Conservation (phyloP, 768 basidiomycete genomes). For the Lentinula detonsa region DNA sequence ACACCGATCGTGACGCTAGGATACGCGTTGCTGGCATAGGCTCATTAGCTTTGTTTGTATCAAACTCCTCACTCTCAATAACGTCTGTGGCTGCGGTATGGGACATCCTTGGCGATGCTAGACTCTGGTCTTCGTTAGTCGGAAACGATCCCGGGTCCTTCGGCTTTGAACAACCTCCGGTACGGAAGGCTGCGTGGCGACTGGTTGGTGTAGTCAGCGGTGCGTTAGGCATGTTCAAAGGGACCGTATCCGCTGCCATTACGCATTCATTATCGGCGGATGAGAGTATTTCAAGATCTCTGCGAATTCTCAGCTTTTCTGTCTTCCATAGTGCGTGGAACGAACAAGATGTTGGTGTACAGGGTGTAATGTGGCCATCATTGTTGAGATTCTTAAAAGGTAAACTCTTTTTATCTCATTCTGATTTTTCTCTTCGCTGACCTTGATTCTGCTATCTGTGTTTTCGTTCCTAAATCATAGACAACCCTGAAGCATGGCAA, state of each 20-base stretch:
- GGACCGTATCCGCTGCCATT: neutral
- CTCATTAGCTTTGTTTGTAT: slow-evolving; percentile 52
- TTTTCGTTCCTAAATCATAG: neutral
- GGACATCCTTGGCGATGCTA: slow-evolving; percentile 41
- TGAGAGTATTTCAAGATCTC: slow-evolving; percentile 16
- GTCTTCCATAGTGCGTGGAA: slow-evolving; percentile 62
- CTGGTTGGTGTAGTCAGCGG: slow-evolving; percentile 30
- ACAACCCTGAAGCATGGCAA: neutral
- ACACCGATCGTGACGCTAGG: slow-evolving; percentile 63
- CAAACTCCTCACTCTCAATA: slow-evolving; percentile 25
- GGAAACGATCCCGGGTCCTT: slow-evolving; percentile 37
- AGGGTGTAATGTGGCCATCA: slow-evolving; percentile 62
- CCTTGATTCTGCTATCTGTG: neutral
- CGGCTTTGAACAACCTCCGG: slow-evolving; percentile 62
- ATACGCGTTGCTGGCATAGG: slow-evolving; percentile 66
- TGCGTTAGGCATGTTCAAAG: slow-evolving; percentile 26
- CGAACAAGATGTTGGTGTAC: slow-evolving; percentile 68
- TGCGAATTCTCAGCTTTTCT: slow-evolving; percentile 47
- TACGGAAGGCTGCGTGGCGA: slow-evolving; percentile 68
- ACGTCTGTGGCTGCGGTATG: slow-evolving; percentile 17
- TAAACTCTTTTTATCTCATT: slow-evolving; percentile 20
- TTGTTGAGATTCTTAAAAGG: slow-evolving; percentile 69
- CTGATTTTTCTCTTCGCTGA: neutral
- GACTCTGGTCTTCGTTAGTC: slow-evolving; percentile 55
- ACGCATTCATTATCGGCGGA: slow-evolving; percentile 9